These are phyloP conservation scores for Yamadazyma akitaensis DNA, from an alignment of 805 yeast species.

Conservation along the genomic window DNA sequence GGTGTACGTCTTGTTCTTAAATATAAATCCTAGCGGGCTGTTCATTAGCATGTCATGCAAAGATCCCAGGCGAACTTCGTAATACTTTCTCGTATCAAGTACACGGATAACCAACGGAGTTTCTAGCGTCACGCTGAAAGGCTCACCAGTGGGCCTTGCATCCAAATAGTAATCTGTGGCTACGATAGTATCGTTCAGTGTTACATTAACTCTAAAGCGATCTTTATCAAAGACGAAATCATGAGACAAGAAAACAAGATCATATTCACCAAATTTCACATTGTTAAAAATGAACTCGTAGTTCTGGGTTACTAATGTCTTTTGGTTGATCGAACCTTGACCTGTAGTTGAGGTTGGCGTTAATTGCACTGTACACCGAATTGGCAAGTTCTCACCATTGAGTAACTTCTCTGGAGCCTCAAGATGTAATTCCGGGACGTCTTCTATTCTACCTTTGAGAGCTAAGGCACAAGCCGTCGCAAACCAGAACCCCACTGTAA, in stretches of 20 bases:
- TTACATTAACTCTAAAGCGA: constrained; percentile 26
- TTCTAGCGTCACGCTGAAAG: not conserved
- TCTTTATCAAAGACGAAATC: constrained; percentile 29
- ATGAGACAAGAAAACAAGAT: constrained; percentile 31
- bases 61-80: constrained; percentile 30
- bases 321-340: not conserved
- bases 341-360: not conserved
- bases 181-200: constrained; percentile 15
- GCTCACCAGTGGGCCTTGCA: not conserved
- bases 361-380: constrained; percentile 27
- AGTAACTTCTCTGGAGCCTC: constrained; percentile 17
- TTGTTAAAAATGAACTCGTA: constrained; percentile 24
- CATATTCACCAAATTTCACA: constrained; percentile 31
- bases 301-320: constrained; percentile 21
- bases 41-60: constrained; percentile 30
- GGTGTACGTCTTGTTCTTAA: constrained; percentile 34
- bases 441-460: constrained; percentile 21
- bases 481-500: not conserved
- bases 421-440: constrained; percentile 20
- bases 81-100: constrained; percentile 30
- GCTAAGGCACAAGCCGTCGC: not conserved
- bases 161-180: constrained; percentile 23
- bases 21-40: constrained; percentile 42
- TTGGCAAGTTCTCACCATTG: constrained; percentile 35
- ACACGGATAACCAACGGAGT: not conserved